Base-by-base conservation (phyloP, 352 stramenopile species). In the Phytophthora uliginosa region DNA sequence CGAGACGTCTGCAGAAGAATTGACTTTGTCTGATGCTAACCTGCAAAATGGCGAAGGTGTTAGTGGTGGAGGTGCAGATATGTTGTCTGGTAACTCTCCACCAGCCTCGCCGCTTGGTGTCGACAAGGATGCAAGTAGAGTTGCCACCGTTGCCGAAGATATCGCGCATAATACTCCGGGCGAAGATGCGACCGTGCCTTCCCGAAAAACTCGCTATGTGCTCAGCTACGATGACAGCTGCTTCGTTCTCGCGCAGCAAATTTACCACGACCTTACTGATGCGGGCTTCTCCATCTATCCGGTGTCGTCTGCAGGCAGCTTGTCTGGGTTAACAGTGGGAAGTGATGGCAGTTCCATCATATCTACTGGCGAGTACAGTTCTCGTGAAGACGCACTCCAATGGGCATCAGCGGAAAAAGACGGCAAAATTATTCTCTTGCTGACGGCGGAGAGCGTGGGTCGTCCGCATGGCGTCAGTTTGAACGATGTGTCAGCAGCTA, bases 401-500 rank as follows among this genome's bases (percentile, higher is more conserved):
- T 94, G 87, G 87, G 84, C 85, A 20, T 75, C 83, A 4, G 72
- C 70, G 0, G 80, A 88, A 57, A 86, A 87, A 52, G 78, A 88
- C 56, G 86, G 87, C 42, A 94, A 93, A 38, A 63, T 93, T 57
- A 83, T 94, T 51, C 56, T 94, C 33, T 69, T 94, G 13, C 71
- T 93, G 26, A 94, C 87, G 3, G 84, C 87, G 1, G 84, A 93
- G 59, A 93, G 85, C 52, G 87, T 94, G 33, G 87, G 87, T 0
- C 76, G 87, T 2, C 87, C 87, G 18, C 81, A 72, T 47, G 87
- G 87, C 12, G 82, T 83, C 50, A 91, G 85, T 24, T 71, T 94
- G 55, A 94, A 93, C 62, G 87, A 94, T 47, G 89, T 94, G 13
- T 90, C 87, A 22, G 87, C 79, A 20, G 87, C 83, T 15, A 94